Percentiles rank a stretch among this genome's conserved stretches.
Evolutionary conservation across 768 basidiomycete species (phyloP).

Genomic region (Tulasnella sp.): DNA sequence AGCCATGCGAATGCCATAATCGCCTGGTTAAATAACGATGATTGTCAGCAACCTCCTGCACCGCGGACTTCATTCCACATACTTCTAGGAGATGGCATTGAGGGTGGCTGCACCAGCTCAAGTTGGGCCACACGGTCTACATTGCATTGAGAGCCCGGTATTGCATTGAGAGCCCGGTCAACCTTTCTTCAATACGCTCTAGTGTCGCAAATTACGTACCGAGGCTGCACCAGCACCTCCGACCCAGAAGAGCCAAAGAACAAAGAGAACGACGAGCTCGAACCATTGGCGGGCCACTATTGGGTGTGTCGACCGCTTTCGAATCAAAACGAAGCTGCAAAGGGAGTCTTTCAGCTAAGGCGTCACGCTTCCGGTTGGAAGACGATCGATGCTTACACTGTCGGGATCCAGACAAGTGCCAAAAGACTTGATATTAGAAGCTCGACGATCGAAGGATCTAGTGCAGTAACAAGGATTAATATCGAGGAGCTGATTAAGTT

Average conservation of each 20-base stretch:
- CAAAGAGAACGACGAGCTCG: background rate
- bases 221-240: slow-evolving; percentile 6
- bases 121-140: background rate
- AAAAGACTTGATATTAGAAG: slow-evolving; percentile 2
- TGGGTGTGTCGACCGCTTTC: background rate
- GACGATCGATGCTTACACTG: background rate
- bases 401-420: slow-evolving; percentile 1
- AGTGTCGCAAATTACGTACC: background rate
- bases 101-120: background rate
- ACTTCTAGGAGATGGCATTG: background rate
- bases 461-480: background rate
- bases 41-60: background rate
- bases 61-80: background rate
- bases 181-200: background rate
- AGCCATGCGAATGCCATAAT: slow-evolving; percentile 10
- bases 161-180: background rate
- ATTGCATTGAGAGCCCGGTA: background rate
- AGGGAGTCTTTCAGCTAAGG: too few species aligned
- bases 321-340: background rate
- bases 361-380: background rate
- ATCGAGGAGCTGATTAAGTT: background rate
- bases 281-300: background rate
- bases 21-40: background rate
- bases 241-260: slow-evolving; percentile 10
- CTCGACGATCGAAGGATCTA: slow-evolving; percentile 7